Evolutionary conservation across 1,284 basidiomycete genomes (phyloP).

Genomic region (Fomitiporia mediterranea): DNA sequence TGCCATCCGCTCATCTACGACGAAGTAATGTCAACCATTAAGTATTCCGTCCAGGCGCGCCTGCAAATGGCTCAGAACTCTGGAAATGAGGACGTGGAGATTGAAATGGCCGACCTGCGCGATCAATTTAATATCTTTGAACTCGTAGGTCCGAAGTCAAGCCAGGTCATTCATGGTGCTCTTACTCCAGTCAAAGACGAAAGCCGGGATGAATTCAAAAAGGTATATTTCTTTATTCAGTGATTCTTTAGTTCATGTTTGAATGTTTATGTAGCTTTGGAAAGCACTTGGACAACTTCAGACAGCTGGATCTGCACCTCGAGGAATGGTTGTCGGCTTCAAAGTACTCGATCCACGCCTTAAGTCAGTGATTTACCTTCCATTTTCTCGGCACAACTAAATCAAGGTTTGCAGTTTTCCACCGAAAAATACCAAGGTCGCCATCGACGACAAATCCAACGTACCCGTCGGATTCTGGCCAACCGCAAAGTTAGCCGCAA

Average conservation of each 20-base stretch:
- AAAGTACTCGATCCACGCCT: conserved; percentile 78
- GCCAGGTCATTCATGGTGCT: conserved; percentile 71
- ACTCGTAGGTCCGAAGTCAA: conserved; percentile 80
- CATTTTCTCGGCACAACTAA: conserved; percentile 12
- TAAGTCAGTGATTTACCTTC: conserved; percentile 39
- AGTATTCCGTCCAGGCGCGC: conserved; percentile 43
- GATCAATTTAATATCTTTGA: conserved; percentile 77
- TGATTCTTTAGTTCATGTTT: neutral
- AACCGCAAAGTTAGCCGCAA: conserved; percentile 51
- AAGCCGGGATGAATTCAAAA: conserved; percentile 51
- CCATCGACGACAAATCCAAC: conserved; percentile 24
- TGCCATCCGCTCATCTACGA: conserved; percentile 72
- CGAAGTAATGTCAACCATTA: conserved; percentile 49
- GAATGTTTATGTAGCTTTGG: conserved; percentile 58
- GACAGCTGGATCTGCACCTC: conserved; percentile 60
- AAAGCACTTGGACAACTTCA: conserved; percentile 53
- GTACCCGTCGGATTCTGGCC: conserved; percentile 45
- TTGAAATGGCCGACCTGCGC: conserved; percentile 68
- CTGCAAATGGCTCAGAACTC: conserved; percentile 40
- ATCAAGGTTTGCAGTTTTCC: conserved; percentile 60
- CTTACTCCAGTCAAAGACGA: conserved; percentile 54
- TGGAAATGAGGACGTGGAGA: conserved; percentile 30
- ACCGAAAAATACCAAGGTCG: conserved; percentile 62
- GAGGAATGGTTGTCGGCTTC: conserved; percentile 73
- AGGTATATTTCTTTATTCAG: conserved; percentile 38